Base-by-base conservation (phyloP, 257 asterid genomes). In the Datura wrightii region DNA sequence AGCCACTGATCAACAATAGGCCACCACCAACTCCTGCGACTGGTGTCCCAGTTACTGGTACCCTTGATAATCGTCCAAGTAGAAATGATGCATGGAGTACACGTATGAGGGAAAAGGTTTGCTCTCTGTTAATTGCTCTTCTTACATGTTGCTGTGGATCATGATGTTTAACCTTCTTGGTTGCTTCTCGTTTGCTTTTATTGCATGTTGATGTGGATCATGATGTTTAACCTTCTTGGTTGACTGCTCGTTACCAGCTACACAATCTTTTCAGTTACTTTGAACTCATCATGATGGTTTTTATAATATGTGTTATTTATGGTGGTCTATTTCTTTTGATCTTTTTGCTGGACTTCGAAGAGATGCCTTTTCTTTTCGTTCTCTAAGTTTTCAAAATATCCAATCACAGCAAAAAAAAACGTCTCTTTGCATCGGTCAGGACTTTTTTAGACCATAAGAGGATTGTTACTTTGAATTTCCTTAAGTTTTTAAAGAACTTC, bases 1-100 rank as follows among this genome's bases (percentile, higher is more conserved):
- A 97, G 88, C 99, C 98, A 37, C 84, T 97, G 84, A 89, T 97
- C 83, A 92, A 85, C 85, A 92, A 87, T 84, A 90, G 91, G 82
- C 90, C 87, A 87, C 88, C 94, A 79, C 93, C 82, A 52, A 50
- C 6, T 89, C 95, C 98, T 41, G 92, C 97, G 54, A 83, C 97
- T 8, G 97, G 96, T 76, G 94, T 70, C 83, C 95, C 99, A 83
- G 96, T 86, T 87, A 85, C 93, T 83, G 94, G 90, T 86, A 82
- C 93, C 60, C 93, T 91, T 74, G 99, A 97, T 84, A 92, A 92
- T 34, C 99, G 97, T 86, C 94, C 98, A 10, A 95, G 96, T 84
- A 92, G 99, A 86, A 97, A 86, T 59, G 99, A 97, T 86, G 98
- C 99, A 79, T 97, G 99, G 99, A 97, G 99, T 86, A 84, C 96